phyloP scores from a whole-genome alignment of 495 filamentous ascomycete species.

The Corynascus novoguineensis region DNA sequence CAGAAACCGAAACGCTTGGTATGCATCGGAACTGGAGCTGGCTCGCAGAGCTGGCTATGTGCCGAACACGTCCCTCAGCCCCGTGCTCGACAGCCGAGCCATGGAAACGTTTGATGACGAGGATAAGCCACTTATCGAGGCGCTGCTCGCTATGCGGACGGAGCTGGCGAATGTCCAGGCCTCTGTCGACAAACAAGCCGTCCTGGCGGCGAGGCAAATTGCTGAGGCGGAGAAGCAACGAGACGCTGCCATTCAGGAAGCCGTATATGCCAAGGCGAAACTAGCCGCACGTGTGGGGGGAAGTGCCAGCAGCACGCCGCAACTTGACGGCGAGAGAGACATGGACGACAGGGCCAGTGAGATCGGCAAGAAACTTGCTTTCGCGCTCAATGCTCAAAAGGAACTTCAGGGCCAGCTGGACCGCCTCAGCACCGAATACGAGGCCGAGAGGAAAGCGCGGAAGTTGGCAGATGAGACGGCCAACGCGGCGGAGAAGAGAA shows the following conservation, averaged over 20 bases:
- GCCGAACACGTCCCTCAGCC: conserved; percentile 63
- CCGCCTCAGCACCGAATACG: conserved; percentile 59
- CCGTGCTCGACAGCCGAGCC: conserved; percentile 67
- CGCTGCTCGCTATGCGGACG: conserved; percentile 80
- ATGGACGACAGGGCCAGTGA: conserved; percentile 67
- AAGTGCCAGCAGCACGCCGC: conserved; percentile 64
- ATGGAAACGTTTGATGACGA: conserved; percentile 79
- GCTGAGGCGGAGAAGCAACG: conserved; percentile 90
- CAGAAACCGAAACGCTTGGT: conserved; percentile 90
- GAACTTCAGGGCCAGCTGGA: conserved; percentile 69
- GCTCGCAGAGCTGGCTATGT: conserved; percentile 84
- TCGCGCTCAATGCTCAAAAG: conserved; percentile 68
- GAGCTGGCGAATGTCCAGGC: conserved; percentile 80
- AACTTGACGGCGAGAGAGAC: conserved; percentile 59
- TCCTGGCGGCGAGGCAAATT: conserved; percentile 77
- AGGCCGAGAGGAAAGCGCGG: conserved; percentile 71
- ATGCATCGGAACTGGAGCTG: conserved; percentile 86
- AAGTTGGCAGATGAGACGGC: conserved; percentile 84
- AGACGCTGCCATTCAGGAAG: conserved; percentile 86
- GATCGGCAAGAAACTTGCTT: conserved; percentile 73
- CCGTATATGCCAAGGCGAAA: conserved; percentile 89
- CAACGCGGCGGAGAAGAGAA: conserved; percentile 72
- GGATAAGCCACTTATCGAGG: conserved; percentile 87
- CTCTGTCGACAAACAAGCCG: conserved; percentile 78
- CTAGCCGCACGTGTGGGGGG: conserved; percentile 70